Conservation (phyloP, 2,329 filamentous ascomycete genomes). For the Xylaria sp. region DNA sequence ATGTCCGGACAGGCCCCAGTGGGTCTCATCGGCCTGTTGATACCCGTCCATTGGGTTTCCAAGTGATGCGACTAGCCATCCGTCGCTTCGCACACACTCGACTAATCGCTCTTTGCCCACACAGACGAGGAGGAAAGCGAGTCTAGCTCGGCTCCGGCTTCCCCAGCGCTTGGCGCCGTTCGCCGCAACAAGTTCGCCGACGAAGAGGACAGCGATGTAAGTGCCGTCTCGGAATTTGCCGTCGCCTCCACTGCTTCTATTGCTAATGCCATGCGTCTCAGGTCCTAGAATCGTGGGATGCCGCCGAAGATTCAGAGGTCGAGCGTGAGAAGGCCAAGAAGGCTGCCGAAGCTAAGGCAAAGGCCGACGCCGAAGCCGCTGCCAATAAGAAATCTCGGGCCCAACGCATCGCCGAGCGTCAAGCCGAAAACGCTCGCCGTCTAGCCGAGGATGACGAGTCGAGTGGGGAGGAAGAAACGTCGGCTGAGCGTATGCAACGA, state of each 20-base stretch:
- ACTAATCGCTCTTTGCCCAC: constrained; percentile 41
- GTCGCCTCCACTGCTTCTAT: constrained; percentile 24
- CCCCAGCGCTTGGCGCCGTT: constrained; percentile 52
- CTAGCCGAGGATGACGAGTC: constrained; percentile 64
- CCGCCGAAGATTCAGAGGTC: constrained; percentile 93
- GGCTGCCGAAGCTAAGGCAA: constrained; percentile 84
- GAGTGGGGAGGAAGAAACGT: constrained; percentile 74
- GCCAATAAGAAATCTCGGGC: constrained; percentile 91
- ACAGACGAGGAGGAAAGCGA: constrained; percentile 53
- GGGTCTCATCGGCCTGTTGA: constrained; percentile 34
- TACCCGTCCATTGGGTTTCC: constrained; percentile 16
- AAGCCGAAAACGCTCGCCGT: constrained; percentile 67
- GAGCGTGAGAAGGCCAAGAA: constrained; percentile 96
- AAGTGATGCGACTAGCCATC: constrained; percentile 27
- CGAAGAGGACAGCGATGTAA: constrained; percentile 86
- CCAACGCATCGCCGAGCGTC: constrained; percentile 84
- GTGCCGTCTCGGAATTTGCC: constrained; percentile 38
- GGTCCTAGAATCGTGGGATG: constrained; percentile 97
- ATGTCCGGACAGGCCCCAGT: constrained; percentile 29
- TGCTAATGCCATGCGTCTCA: constrained; percentile 50
- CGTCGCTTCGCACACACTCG: constrained; percentile 28
- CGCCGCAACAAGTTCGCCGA: constrained; percentile 83
- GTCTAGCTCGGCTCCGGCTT: constrained; percentile 50
- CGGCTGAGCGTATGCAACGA: constrained; percentile 77
- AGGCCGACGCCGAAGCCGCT: constrained; percentile 86